These are phyloP conservation scores for Xerocomus nothofagi DNA, from an alignment of 1,284 basidiomycete genomes.

Conservation along the genomic window DNA sequence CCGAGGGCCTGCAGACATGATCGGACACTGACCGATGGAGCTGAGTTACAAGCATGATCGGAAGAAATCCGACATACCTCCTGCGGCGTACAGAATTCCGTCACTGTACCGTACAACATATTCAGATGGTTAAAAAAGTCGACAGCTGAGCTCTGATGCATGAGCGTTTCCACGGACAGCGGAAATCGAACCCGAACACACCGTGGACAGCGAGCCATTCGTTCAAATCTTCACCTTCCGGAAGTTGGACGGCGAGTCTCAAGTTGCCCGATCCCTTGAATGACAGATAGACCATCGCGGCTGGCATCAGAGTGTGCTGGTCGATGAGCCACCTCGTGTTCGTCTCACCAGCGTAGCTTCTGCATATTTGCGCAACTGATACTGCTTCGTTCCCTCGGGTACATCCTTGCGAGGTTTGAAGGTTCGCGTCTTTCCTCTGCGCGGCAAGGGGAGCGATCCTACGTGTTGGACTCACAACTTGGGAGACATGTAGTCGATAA, in stretches of 20 bases:
- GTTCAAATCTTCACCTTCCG: constrained; percentile 92
- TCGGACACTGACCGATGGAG: constrained; percentile 70
- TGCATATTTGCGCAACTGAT: constrained; percentile 95
- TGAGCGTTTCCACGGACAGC: constrained; percentile 1
- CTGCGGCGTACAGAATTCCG: constrained; percentile 93
- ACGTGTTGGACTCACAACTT: constrained; percentile 9
- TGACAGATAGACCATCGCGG: constrained; percentile 11
- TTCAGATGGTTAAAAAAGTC: constrained; percentile 97
- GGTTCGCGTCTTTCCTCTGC: constrained; percentile 86
- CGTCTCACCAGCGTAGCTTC: constrained; percentile 86
- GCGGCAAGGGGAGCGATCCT: constrained; percentile 8
- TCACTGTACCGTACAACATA: constrained; percentile 95
- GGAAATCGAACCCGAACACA: constrained; percentile 44
- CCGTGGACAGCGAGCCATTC: constrained; percentile 98
- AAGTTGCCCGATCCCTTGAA: constrained; percentile 90
- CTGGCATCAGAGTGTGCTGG: constrained; percentile 6
- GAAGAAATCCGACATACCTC: constrained; percentile 57
- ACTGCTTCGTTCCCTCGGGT: constrained; percentile 95
- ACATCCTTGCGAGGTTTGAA: constrained; percentile 97
- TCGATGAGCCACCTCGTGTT: neutral
- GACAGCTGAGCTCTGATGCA: constrained; percentile 57
- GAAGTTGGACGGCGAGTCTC: constrained; percentile 84
- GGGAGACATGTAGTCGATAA: constrained; percentile 8
- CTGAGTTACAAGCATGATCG: constrained; percentile 15
- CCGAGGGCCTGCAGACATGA: constrained; percentile 99